Evolutionary conservation across 106 monocot genomes (phyloP).

Genomic region (Apostasia ramifera): DNA sequence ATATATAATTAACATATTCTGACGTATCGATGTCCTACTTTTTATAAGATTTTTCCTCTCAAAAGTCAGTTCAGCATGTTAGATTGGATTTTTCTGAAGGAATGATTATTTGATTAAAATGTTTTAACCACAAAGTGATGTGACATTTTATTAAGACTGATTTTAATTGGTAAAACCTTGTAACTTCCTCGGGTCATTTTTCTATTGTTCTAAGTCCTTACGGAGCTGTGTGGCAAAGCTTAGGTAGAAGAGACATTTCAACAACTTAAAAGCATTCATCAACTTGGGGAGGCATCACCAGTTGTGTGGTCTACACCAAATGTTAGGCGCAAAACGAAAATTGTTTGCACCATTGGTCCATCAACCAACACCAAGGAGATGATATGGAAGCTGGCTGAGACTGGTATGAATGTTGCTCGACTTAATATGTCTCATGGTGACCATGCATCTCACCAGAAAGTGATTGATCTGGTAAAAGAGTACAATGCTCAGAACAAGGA

Average conservation of each 20-base stretch:
- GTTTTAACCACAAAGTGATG: too few species aligned
- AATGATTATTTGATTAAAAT: too few species aligned
- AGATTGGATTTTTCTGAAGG: too few species aligned
- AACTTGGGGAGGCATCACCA: slow-evolving; percentile 29
- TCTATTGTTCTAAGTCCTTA: not conserved
- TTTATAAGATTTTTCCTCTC: too few species aligned
- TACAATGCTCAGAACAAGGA: slow-evolving; percentile 83
- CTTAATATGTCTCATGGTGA: slow-evolving; percentile 99
- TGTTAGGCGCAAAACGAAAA: slow-evolving; percentile 91
- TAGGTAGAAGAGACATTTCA: slow-evolving; percentile 65
- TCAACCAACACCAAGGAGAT: slow-evolving; percentile 93
- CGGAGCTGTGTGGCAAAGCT: not conserved
- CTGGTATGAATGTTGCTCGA: slow-evolving; percentile 97
- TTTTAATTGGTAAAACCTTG: too few species aligned
- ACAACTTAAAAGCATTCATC: slow-evolving; percentile 63
- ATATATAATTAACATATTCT: too few species aligned
- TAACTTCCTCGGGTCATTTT: not conserved
- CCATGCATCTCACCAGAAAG: slow-evolving; percentile 96
- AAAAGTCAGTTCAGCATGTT: too few species aligned
- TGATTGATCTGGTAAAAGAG: slow-evolving; percentile 94
- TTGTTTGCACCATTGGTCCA: slow-evolving; percentile 95
- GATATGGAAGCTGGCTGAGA: slow-evolving; percentile 98
- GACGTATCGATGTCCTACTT: too few species aligned
- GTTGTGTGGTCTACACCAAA: slow-evolving; percentile 71
- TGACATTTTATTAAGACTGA: too few species aligned